Percentiles rank a stretch among this genome's conserved stretches.
These are phyloP conservation scores for Sporothrix pseudoabietina DNA, from an alignment of 2,329 filamentous ascomycete genomes.

Conservation along the genomic window DNA sequence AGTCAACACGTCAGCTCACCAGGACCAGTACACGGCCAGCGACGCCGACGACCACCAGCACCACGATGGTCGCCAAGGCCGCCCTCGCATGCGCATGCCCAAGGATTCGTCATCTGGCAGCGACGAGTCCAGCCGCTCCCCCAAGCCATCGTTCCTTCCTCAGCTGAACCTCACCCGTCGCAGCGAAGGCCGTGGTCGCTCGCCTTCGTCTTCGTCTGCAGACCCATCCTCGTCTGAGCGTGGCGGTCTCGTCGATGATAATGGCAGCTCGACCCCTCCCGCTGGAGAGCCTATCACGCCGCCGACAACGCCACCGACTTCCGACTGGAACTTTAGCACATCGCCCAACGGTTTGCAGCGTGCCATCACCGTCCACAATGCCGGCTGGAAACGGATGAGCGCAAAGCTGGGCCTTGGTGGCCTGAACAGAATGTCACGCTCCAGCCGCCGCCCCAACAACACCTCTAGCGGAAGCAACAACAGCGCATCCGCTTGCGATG, in stretches of 20 bases:
- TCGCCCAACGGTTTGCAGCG: constrained; percentile 58
- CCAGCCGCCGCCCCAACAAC: constrained; percentile 48
- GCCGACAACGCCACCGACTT: constrained; percentile 69
- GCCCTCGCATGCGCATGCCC: constrained; percentile 46
- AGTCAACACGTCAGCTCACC: constrained; percentile 37
- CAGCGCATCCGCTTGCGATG: constrained; percentile 40
- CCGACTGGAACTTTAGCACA: constrained; percentile 56
- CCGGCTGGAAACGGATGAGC: constrained; percentile 66
- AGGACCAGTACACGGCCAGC: constrained; percentile 34
- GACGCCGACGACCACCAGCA: constrained; percentile 20
- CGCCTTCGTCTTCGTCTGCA: constrained; percentile 48
- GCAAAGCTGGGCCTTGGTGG: constrained; percentile 54
- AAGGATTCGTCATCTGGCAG: constrained; percentile 39
- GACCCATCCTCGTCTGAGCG: constrained; percentile 50
- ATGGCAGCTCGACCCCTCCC: constrained; percentile 59
- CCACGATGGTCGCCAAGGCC: constrained; percentile 41
- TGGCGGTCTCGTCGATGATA: constrained; percentile 65
- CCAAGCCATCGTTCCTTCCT: constrained; percentile 49
- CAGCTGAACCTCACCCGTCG: constrained; percentile 47
- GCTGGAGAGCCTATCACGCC: constrained; percentile 69
- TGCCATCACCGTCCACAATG: constrained; percentile 57
- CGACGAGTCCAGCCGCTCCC: constrained; percentile 49
- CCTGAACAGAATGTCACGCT: constrained; percentile 56
- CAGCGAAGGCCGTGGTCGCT: constrained; percentile 45
- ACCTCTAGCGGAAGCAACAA: constrained; percentile 48